phyloP scores from a whole-genome alignment of 805 yeast species.

The Wickerhamomyces queroliae region DNA sequence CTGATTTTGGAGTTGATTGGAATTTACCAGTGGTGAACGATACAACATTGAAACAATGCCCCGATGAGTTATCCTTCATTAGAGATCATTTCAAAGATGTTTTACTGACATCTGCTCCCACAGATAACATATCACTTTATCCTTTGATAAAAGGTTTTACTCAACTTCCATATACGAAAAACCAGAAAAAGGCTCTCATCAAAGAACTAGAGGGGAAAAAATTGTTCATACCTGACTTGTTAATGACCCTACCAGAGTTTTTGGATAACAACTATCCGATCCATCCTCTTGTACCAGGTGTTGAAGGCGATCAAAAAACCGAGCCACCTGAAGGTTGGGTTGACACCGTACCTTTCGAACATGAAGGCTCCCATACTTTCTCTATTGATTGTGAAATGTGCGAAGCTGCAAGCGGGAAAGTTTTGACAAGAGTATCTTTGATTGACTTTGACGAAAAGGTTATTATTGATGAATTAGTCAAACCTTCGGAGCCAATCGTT shows the following conservation, averaged over 20 bases:
- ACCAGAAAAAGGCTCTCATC: slow-evolving; percentile 41
- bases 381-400: slow-evolving; percentile 97
- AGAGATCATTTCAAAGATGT: slow-evolving; percentile 32
- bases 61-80: slow-evolving; percentile 21
- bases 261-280: slow-evolving; percentile 51
- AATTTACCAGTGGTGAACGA: slow-evolving; percentile 11
- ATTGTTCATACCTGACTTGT: slow-evolving; percentile 46
- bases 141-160: slow-evolving; percentile 52
- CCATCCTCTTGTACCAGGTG: slow-evolving; percentile 35
- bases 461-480: slow-evolving; percentile 67
- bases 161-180: slow-evolving; percentile 49
- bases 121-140: slow-evolving; percentile 49
- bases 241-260: slow-evolving; percentile 45
- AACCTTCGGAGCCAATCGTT: slow-evolving; percentile 66
- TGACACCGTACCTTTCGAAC: slow-evolving; percentile 46
- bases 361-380: slow-evolving; percentile 57
- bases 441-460: slow-evolving; percentile 57
- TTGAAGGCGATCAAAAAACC: slow-evolving; percentile 5
- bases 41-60: slow-evolving; percentile 6
- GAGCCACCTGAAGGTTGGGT: slow-evolving; percentile 36
- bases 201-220: slow-evolving; percentile 23
- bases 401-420: slow-evolving; percentile 51
- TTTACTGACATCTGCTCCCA: slow-evolving; percentile 59
- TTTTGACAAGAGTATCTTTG: slow-evolving; percentile 71
- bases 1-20: slow-evolving; percentile 35